Base-by-base conservation (phyloP, 1,284 basidiomycete species). In the Puccinia triticina region DNA sequence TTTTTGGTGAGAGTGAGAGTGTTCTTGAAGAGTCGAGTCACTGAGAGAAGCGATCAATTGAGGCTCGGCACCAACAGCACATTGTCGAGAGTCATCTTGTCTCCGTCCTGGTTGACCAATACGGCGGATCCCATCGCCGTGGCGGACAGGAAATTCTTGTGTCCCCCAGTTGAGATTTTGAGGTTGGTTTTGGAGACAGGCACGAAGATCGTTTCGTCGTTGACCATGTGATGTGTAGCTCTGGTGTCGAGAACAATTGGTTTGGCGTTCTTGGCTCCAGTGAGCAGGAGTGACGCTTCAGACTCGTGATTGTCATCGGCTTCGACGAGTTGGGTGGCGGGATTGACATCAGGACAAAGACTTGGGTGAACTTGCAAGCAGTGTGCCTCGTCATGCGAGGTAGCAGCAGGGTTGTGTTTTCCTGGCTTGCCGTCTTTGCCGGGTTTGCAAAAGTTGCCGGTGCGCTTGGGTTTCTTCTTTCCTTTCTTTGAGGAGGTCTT, bases 331-430 rank as follows among this genome's bases (percentile, higher is more conserved):
- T 64, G 59, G n/a, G 55, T 57, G 7, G 55, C 21, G 5, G 55
- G 4, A 8, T n/a, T 29, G 16, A 34, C 7, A 67, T 67, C 34
- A 11, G 29, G 66, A 34, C n/a, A 11, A 10, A 67, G 66, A 16
- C 29, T 29, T n/a, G 61, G 61, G 32, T 66, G 61, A 12, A 66
- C 16, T 67, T 67, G 29, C 66, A 7, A 67, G 34, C 66, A 67
- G 66, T 67, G 29, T 5, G 8, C 66, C 4, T 7, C 32, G 23
- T 32, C 29, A 43, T 67, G 66, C 18, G n/a, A 8, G 40, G 40
- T 12, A 21, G 66, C 66, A 12, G 14, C 32, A 4, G 21, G n/a
- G n/a, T 67, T 67, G 34, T 67, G 66, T 67, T 10, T 67, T 3
- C 66, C 66, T n/a, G 21, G n/a, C 21, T n/a, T n/a, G n/a, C n/a